phyloP scores from a whole-genome alignment of 208 protist species.

The Wallacemonas sp. region DNA sequence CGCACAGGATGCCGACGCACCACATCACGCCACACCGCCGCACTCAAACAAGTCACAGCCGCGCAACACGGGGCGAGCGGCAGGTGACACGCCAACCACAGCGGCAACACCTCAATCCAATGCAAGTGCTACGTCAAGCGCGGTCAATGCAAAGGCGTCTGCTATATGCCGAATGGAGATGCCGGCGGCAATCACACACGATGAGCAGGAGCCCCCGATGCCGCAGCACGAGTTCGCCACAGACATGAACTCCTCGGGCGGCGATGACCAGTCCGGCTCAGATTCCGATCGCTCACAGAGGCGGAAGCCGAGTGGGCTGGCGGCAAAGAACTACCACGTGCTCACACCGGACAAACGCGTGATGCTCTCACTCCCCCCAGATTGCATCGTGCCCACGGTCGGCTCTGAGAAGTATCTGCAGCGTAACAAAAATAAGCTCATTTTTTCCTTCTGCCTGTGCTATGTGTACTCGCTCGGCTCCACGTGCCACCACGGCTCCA shows the following conservation, averaged over 20 bases:
- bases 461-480: conserved; percentile 41
- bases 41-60: no score
- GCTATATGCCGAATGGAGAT: no score
- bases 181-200: conserved; percentile 7
- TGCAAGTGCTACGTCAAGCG: no score
- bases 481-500: conserved; percentile 42
- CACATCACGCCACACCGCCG: no score
- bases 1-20: neutral
- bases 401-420: conserved; percentile 51
- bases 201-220: no score
- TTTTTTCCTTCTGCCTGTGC: conserved; percentile 69
- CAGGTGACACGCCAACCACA: no score
- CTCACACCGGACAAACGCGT: conserved; percentile 60
- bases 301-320: conserved; percentile 23
- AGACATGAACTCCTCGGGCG: neutral
- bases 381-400: conserved; percentile 44
- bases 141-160: no score
- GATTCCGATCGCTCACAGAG: neutral
- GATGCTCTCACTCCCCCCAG: conserved; percentile 59
- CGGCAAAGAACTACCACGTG: conserved; percentile 52
- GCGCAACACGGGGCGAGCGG: no score
- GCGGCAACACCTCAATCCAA: no score
- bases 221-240: neutral
- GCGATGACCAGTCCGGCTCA: neutral
- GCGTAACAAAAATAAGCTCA: conserved; percentile 40